Evolutionary conservation across 352 stramenopile genomes (phyloP).

Genomic region (Vaucheria bursata): DNA sequence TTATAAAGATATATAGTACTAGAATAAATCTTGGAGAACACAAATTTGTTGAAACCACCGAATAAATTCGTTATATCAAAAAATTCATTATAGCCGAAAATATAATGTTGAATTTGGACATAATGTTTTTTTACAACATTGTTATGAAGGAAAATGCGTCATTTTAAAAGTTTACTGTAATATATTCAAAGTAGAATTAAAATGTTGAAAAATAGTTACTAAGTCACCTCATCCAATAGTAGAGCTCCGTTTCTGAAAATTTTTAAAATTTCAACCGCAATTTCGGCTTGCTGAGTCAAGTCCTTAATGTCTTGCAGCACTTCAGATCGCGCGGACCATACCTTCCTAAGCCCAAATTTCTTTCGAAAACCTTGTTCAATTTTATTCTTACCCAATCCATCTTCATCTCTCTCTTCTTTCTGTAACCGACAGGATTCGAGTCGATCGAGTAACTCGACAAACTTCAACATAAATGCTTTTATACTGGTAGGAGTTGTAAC

Average conservation of each 20-base stretch:
- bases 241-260: conserved; percentile 67
- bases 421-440: conserved; percentile 56
- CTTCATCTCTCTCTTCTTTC: conserved; percentile 59
- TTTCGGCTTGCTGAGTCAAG: conserved; percentile 39
- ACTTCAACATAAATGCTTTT: conserved; percentile 99
- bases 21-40: too few relatives aligned
- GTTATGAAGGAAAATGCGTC: too few relatives aligned
- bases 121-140: too few relatives aligned
- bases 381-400: conserved; percentile 3
- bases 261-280: conserved; percentile 62
- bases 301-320: conserved; percentile 27
- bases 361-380: conserved; percentile 18
- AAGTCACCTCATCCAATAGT: conserved; percentile 72
- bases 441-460: conserved; percentile 82
- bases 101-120: too few relatives aligned
- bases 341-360: background rate
- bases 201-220: too few relatives aligned
- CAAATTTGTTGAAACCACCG: too few relatives aligned
- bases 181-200: too few relatives aligned
- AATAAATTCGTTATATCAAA: too few relatives aligned
- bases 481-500: conserved; percentile 95
- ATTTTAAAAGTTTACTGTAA: too few relatives aligned
- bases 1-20: too few relatives aligned
- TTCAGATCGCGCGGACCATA: background rate
- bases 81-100: too few relatives aligned